These are phyloP conservation scores for Backusella circina DNA, from an alignment of 192 early-diverging fungal genomes.

Conservation along the genomic window DNA sequence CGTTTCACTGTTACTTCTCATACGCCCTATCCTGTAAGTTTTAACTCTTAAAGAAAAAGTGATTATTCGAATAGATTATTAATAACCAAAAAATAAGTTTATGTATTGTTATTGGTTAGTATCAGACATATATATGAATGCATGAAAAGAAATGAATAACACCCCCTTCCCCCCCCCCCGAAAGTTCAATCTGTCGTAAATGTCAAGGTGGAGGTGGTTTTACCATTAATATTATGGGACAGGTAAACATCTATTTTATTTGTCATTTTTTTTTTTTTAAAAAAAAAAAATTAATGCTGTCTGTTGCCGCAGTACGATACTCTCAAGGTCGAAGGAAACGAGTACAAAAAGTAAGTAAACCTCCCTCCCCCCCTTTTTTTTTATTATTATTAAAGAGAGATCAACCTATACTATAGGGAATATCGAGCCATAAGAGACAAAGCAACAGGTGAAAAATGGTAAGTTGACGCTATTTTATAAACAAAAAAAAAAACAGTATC, in stretches of 20 bases:
- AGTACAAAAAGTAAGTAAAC: constrained; percentile 20
- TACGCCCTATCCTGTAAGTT: constrained; percentile 48
- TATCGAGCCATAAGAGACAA: constrained; percentile 36
- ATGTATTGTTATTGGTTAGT: constrained; percentile 54
- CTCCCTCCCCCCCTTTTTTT: no score
- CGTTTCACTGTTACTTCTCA: constrained; percentile 45
- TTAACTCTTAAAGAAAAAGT: background rate
- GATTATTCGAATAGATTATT: no score
- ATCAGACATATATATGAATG: background rate
- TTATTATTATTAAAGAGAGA: background rate
- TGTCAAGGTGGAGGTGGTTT: constrained; percentile 57
- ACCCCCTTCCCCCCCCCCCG: background rate
- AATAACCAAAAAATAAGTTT: constrained; percentile 22
- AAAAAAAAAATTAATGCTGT: background rate
- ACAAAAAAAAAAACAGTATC: background rate
- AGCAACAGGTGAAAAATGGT: constrained; percentile 27
- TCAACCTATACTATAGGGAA: background rate
- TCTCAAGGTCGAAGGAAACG: constrained; percentile 29
- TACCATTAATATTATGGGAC: constrained; percentile 52
- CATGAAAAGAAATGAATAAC: background rate
- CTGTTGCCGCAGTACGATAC: constrained; percentile 22
- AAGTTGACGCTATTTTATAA: background rate
- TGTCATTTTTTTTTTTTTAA: background rate
- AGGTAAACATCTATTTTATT: constrained; percentile 3
- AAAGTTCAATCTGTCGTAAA: constrained; percentile 62